A percentile compares a stretch with the other conserved stretches of the same genome.
Conservation (phyloP, 495 filamentous ascomycete genomes). For the Cercophora sp. region DNA sequence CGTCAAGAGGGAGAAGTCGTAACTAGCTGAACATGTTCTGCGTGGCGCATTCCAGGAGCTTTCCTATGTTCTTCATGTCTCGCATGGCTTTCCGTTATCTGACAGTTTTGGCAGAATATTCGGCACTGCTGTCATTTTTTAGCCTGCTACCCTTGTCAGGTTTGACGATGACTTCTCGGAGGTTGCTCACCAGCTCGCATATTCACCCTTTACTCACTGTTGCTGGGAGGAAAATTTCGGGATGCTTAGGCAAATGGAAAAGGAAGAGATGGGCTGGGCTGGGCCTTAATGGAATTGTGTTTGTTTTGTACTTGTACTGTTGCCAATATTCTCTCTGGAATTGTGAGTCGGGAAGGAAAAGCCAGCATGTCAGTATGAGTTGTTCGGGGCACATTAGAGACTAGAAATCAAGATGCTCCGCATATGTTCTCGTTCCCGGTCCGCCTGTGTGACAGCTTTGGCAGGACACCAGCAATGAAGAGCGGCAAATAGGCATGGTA, state of each 20-base stretch:
- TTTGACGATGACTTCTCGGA: no score
- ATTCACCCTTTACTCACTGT: slow-evolving; percentile 24
- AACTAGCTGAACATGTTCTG: slow-evolving; percentile 5
- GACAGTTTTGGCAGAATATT: slow-evolving; percentile 24
- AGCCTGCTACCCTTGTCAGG: no score
- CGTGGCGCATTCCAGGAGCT: no score
- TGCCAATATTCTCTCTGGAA: slow-evolving; percentile 20
- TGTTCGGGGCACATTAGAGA: background rate
- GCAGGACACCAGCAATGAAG: no score
- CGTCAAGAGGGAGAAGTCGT: slow-evolving; percentile 41
- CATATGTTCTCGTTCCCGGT: no score
- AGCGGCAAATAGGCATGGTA: no score
- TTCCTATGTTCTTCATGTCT: slow-evolving; percentile 13
- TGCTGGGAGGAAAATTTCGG: slow-evolving; percentile 21
- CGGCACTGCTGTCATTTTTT: slow-evolving; percentile 28
- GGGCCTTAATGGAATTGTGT: slow-evolving; percentile 20
- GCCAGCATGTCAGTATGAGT: background rate
- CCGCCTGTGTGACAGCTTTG: no score
- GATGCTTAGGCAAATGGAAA: slow-evolving; percentile 24
- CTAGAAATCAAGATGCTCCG: slow-evolving; percentile 1
- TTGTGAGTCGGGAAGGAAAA: slow-evolving; percentile 1
- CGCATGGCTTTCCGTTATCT: slow-evolving; percentile 19
- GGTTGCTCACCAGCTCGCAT: slow-evolving; percentile 30
- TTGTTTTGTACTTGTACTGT: slow-evolving; percentile 25
- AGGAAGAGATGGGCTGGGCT: slow-evolving; percentile 12